Conservation (phyloP, 192 early-diverging fungal species). For the Oehlia diaphana region DNA sequence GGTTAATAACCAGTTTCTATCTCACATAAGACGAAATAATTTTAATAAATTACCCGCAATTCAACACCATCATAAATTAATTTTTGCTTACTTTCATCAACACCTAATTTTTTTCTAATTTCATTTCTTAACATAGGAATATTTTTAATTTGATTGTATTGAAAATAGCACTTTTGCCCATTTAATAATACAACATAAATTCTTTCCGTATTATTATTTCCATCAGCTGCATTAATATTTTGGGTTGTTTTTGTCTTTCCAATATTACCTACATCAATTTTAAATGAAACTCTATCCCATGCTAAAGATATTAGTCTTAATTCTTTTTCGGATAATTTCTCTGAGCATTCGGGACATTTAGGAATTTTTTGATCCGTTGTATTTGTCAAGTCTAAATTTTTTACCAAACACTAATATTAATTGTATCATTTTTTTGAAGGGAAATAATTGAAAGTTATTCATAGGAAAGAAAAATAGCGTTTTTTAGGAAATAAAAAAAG, state of each 20-base stretch:
- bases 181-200: slow-evolving; percentile 24
- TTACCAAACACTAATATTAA: slow-evolving; percentile 5
- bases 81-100: slow-evolving; percentile 26
- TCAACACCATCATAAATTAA: slow-evolving; percentile 27
- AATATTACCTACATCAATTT: slow-evolving; percentile 24
- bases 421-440: not conserved
- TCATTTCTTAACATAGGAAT: not conserved
- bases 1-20: no score
- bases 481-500: no score
- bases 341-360: slow-evolving; percentile 19
- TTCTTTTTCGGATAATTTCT: not conserved
- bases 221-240: not conserved
- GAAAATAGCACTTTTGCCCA: slow-evolving; percentile 2
- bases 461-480: not conserved
- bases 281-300: slow-evolving; percentile 24
- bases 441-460: not conserved
- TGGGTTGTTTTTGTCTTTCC: not conserved
- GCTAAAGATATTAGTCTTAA: not conserved
- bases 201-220: not conserved
- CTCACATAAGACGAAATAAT: no score
- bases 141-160: not conserved
- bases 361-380: not conserved
- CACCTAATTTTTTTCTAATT: not conserved
- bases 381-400: not conserved
- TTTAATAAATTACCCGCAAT: slow-evolving; percentile 11